Percentiles rank a stretch among this genome's conserved stretches.
phyloP scores from a whole-genome alignment of 176 grass and related monocot species.

The Carex kokanica region DNA sequence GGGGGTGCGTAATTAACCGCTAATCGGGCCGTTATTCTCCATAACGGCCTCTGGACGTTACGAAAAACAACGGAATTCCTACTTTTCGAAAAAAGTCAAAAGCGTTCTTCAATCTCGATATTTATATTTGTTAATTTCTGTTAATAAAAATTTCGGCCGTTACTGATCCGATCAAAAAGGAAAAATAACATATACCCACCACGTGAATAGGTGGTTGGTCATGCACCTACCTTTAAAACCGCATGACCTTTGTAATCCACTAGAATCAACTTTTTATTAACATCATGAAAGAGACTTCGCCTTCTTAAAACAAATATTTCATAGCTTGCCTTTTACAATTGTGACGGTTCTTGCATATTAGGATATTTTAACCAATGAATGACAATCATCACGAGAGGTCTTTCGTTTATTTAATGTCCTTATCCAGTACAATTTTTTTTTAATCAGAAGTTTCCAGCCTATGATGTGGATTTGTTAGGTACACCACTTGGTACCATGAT shows the following conservation, averaged over 20 bases:
- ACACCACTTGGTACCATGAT: not conserved
- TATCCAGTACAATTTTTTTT: not conserved
- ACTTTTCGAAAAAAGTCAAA: too few species aligned
- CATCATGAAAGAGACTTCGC: not conserved
- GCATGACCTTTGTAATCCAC: not conserved
- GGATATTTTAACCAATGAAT: not conserved
- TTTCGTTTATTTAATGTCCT: not conserved
- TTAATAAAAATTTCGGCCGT: too few species aligned
- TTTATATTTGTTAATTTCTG: too few species aligned
- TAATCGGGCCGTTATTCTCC: too few species aligned
- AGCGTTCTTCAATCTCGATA: too few species aligned
- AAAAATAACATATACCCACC: too few species aligned
- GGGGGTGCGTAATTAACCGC: too few species aligned
- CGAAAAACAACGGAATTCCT: too few species aligned
- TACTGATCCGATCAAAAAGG: too few species aligned
- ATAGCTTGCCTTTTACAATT: not conserved
- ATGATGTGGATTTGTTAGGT: not conserved
- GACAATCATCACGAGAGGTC: not conserved
- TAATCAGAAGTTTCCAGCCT: not conserved
- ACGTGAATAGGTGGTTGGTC: not conserved
- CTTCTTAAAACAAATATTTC: not conserved
- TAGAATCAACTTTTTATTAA: not conserved
- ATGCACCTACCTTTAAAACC: not conserved
- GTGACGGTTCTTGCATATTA: not conserved
- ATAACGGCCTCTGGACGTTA: too few species aligned